Evolutionary conservation across 768 basidiomycete species (phyloP).

Genomic region (Lentinula aciculospora): DNA sequence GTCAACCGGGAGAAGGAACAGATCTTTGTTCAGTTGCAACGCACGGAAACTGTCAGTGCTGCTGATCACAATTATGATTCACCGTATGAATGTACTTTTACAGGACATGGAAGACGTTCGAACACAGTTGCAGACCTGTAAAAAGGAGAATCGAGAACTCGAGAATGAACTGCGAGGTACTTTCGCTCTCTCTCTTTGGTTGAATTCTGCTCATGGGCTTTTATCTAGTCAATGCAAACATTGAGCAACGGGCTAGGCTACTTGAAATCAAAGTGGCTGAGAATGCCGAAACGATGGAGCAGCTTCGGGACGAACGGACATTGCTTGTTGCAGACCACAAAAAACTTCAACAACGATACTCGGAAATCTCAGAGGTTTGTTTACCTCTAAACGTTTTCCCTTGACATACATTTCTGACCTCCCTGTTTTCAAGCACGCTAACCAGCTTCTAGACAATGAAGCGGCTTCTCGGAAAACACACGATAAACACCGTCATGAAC

Average conservation of each 20-base stretch:
- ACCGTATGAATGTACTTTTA: constrained; percentile 4
- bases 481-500: constrained; percentile 64
- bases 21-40: constrained; percentile 55
- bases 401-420: neutral
- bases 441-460: constrained; percentile 58
- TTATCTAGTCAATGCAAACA: constrained; percentile 50
- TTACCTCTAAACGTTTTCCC: neutral
- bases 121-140: constrained; percentile 58
- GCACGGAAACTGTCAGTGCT: constrained; percentile 62
- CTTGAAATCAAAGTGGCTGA: constrained; percentile 64
- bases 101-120: constrained; percentile 81
- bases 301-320: constrained; percentile 72
- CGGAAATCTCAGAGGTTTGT: constrained; percentile 62
- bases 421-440: constrained; percentile 39
- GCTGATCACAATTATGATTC: neutral
- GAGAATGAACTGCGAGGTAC: constrained; percentile 72
- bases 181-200: neutral
- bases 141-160: constrained; percentile 68
- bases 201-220: neutral
- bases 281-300: constrained; percentile 66
- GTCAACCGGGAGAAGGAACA: constrained; percentile 62
- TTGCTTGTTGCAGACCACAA: constrained; percentile 66
- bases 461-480: constrained; percentile 59
- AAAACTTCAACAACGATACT: constrained; percentile 61
- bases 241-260: constrained; percentile 68